Evolutionary conservation across 2,329 filamentous ascomycete species (phyloP).

Genomic region (Torrubiellomyces zombiae): DNA sequence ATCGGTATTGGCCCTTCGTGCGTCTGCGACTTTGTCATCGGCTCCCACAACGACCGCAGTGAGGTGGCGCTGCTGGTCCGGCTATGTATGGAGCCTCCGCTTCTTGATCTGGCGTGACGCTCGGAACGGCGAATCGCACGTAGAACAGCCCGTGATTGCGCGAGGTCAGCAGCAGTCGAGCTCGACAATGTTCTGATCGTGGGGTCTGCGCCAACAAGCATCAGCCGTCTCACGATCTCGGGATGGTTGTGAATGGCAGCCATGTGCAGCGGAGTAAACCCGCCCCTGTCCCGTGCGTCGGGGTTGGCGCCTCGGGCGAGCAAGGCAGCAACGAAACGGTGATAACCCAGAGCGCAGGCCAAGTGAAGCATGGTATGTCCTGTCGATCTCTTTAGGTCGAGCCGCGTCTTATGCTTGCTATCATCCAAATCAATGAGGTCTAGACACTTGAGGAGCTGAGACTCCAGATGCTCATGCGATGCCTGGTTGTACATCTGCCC

Average conservation of each 20-base stretch:
- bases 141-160: conserved; percentile 46
- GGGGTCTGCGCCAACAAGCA: conserved; percentile 57
- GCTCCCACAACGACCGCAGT: conserved; percentile 50
- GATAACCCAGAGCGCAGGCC: conserved; percentile 57
- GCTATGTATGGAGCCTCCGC: conserved; percentile 42
- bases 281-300: conserved; percentile 58
- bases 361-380: conserved; percentile 73
- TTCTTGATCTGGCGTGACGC: conserved; percentile 48
- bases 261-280: conserved; percentile 69
- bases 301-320: conserved; percentile 64
- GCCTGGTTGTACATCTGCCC: conserved; percentile 27
- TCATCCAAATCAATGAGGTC: conserved; percentile 67
- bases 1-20: conserved; percentile 21
- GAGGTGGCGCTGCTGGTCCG: conserved; percentile 51
- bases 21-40: conserved; percentile 19
- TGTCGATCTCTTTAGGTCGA: conserved; percentile 47
- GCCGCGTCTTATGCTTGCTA: conserved; percentile 46
- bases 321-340: conserved; percentile 60
- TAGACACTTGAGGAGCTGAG: conserved; percentile 54
- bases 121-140: conserved; percentile 45
- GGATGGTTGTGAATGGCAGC: conserved; percentile 60
- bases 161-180: conserved; percentile 54
- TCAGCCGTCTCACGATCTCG: conserved; percentile 60
- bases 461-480: conserved; percentile 39
- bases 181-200: conserved; percentile 52